Conservation (phyloP, 192 early-diverging fungal genomes). For the Umbelopsis ramanniana region DNA sequence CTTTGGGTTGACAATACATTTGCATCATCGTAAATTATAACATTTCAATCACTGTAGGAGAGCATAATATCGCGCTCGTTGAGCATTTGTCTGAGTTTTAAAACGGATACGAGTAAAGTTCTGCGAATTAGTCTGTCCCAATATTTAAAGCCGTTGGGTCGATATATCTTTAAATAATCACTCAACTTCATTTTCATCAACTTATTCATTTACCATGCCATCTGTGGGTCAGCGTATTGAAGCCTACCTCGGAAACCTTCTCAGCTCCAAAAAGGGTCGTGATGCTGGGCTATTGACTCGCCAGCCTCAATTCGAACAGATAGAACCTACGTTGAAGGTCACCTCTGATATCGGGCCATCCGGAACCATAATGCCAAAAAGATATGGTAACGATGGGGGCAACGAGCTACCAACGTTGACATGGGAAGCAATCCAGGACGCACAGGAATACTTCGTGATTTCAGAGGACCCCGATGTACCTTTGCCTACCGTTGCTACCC, state of each 20-base stretch:
- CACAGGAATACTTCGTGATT: neutral
- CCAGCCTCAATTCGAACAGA: neutral
- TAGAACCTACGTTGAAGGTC: neutral
- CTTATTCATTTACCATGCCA: neutral
- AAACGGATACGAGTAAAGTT: too few relatives aligned
- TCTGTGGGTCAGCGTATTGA: neutral
- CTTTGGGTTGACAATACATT: too few relatives aligned
- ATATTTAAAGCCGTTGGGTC: too few relatives aligned
- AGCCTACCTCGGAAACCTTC: neutral
- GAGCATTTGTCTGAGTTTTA: too few relatives aligned
- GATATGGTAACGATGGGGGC: neutral
- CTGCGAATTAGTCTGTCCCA: too few relatives aligned
- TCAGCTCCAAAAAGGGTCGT: neutral
- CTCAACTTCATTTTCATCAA: neutral
- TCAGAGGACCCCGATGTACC: slow-evolving; percentile 1
- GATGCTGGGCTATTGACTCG: neutral
- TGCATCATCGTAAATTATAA: too few relatives aligned
- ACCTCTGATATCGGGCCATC: neutral
- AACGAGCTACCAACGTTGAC: neutral
- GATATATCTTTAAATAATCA: neutral
- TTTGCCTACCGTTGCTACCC: neutral
- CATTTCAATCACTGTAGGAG: too few relatives aligned
- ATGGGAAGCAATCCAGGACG: neutral
- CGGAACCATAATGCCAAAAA: neutral
- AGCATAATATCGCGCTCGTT: too few relatives aligned